Evolutionary conservation across 2,329 filamentous ascomycete genomes (phyloP).

Genomic region (Dothidotthia symphoricarpi): DNA sequence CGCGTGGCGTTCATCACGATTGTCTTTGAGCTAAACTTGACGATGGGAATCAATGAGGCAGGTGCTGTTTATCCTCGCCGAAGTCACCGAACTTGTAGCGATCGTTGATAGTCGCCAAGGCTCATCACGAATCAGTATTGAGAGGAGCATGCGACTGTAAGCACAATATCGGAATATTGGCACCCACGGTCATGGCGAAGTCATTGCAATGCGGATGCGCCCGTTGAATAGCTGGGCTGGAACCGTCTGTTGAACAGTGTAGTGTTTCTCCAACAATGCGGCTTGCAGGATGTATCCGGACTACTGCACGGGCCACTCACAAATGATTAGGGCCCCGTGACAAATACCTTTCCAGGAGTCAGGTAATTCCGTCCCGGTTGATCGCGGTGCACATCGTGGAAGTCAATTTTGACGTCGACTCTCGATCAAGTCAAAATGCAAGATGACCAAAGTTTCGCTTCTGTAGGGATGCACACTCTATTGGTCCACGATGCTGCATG

Average conservation of each 20-base stretch:
- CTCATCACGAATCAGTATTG: conserved; percentile 6
- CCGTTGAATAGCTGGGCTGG: conserved; percentile 15
- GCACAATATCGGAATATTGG: conserved; percentile 6
- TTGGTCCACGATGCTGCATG: not conserved
- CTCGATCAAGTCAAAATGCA: not conserved
- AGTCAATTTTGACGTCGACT: conserved; percentile 14
- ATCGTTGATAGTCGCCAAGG: conserved; percentile 13
- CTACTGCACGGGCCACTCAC: conserved; percentile 3
- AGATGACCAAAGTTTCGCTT: not conserved
- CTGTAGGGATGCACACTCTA: not conserved
- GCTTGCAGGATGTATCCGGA: conserved; percentile 3
- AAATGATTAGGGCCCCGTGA: conserved; percentile 8
- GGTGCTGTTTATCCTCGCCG: conserved; percentile 30
- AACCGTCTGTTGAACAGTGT: conserved; percentile 10
- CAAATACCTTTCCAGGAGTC: conserved; percentile 11
- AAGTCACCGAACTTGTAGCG: conserved; percentile 18
- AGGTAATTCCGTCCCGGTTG: conserved; percentile 3
- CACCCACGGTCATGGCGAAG: conserved; percentile 3
- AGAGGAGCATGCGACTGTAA: conserved; percentile 8
- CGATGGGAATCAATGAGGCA: conserved; percentile 11
- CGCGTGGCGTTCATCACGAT: conserved; percentile 21
- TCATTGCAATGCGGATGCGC: conserved; percentile 12
- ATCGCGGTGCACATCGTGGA: conserved; percentile 13
- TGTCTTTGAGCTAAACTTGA: conserved; percentile 19
- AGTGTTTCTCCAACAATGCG: conserved; percentile 3